phyloP scores from a whole-genome alignment of 495 filamentous ascomycete genomes.

The Penicillium robsamsonii region DNA sequence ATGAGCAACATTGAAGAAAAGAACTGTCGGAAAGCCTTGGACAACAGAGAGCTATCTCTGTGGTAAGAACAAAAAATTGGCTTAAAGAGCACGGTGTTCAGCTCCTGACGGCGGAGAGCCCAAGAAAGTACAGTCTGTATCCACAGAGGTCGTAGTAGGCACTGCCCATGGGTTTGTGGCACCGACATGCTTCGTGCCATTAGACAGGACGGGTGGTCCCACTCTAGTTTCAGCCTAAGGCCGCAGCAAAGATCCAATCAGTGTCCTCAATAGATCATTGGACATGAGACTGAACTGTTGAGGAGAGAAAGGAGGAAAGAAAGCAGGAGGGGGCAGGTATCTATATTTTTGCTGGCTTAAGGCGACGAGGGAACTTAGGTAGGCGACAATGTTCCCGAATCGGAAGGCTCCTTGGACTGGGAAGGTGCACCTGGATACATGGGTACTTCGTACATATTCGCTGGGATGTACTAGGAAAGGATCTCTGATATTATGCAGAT shows the following conservation, averaged over 20 bases:
- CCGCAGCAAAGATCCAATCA: not conserved
- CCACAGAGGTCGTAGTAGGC: not conserved
- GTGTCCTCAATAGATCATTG: not conserved
- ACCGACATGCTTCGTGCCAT: not conserved
- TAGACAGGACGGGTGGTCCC: not conserved
- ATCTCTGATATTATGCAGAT: no score
- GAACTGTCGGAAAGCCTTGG: not conserved
- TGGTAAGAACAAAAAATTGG: not conserved
- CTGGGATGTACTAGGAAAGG: no score
- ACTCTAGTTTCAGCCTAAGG: not conserved
- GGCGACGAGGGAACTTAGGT: no score
- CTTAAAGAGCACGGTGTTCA: not conserved
- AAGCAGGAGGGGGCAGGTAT: not conserved
- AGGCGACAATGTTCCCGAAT: no score
- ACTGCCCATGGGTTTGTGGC: no score
- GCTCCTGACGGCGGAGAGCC: not conserved
- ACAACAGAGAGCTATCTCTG: not conserved
- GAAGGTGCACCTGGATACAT: no score
- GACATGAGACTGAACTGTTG: no score
- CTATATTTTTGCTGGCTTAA: not conserved
- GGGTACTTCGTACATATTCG: no score
- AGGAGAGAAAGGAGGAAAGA: not conserved
- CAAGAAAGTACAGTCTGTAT: not conserved
- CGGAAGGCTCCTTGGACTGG: no score
- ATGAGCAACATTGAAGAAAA: not conserved